Evolutionary conservation across 768 basidiomycete species (phyloP).

Genomic region (Epithele typhae): DNA sequence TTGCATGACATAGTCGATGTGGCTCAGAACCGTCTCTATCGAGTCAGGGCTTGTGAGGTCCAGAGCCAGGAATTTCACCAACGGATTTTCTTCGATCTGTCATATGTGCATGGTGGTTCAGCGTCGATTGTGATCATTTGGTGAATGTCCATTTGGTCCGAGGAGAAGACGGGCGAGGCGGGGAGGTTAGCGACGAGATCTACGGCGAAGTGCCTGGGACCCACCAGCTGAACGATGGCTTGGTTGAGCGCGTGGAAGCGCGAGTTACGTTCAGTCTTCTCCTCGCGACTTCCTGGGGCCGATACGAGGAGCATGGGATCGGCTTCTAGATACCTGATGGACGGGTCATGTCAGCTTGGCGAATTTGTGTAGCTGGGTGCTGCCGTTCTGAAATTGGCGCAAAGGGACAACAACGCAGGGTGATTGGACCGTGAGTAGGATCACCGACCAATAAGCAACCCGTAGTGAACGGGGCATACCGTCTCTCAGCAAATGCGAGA

Average conservation of each 20-base stretch:
- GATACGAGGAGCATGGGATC: slow-evolving; percentile 83
- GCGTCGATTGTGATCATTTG: too few relatives aligned
- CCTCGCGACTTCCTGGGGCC: slow-evolving; percentile 49
- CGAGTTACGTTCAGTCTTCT: slow-evolving; percentile 56
- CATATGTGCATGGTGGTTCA: too few relatives aligned
- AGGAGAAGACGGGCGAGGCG: background rate
- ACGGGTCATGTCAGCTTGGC: background rate
- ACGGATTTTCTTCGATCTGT: slow-evolving; percentile 97
- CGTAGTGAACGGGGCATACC: too few relatives aligned
- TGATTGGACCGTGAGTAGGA: too few relatives aligned
- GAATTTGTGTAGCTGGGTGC: background rate
- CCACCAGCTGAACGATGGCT: slow-evolving; percentile 90
- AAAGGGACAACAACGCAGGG: too few relatives aligned
- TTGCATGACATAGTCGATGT: slow-evolving; percentile 98
- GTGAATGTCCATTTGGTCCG: too few relatives aligned
- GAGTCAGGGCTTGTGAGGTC: slow-evolving; percentile 90
- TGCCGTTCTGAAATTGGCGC: background rate
- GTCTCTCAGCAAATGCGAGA: too few relatives aligned
- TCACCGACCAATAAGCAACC: too few relatives aligned
- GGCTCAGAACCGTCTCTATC: slow-evolving; percentile 84
- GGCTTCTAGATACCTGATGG: slow-evolving; percentile 79
- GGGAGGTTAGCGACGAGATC: background rate
- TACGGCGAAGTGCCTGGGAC: slow-evolving; percentile 22
- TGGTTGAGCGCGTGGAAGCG: slow-evolving; percentile 92
- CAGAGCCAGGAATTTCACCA: slow-evolving; percentile 94